Conservation (phyloP, 139 green algal genomes). For the Yamagishiella unicocca region DNA sequence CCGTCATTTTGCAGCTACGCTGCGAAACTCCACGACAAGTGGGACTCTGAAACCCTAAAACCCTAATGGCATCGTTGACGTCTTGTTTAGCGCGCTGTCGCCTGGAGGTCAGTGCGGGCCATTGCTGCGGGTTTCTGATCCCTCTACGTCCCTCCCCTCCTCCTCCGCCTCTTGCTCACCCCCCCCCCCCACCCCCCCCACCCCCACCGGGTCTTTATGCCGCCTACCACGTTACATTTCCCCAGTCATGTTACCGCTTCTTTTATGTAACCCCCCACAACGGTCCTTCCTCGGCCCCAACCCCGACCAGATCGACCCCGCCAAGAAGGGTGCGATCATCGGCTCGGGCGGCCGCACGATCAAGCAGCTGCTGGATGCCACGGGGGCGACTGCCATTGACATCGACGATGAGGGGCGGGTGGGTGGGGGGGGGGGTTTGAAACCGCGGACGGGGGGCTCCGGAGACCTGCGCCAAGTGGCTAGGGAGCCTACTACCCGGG, state of each 20-base stretch:
- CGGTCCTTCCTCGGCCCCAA: not conserved
- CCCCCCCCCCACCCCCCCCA: not conserved
- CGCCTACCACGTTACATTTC: too few species aligned
- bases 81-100: too few species aligned
- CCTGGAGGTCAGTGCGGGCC: too few species aligned
- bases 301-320: slow-evolving; percentile 49
- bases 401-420: slow-evolving; percentile 69
- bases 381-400: slow-evolving; percentile 68
- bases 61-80: too few species aligned
- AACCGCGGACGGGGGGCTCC: slow-evolving; percentile 35
- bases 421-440: not conserved
- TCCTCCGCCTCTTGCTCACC: not conserved
- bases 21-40: too few species aligned
- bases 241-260: too few species aligned
- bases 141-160: not conserved
- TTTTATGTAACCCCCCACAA: too few species aligned
- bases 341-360: slow-evolving; percentile 86
- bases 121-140: too few species aligned
- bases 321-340: slow-evolving; percentile 83
- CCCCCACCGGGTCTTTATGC: too few species aligned
- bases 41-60: too few species aligned
- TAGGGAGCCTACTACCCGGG: slow-evolving; percentile 48
- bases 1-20: too few species aligned
- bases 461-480: slow-evolving; percentile 18
- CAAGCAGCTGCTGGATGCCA: slow-evolving; percentile 73